These are phyloP conservation scores for Garcia nutans DNA, from an alignment of 345 rosid genomes.

Conservation along the genomic window DNA sequence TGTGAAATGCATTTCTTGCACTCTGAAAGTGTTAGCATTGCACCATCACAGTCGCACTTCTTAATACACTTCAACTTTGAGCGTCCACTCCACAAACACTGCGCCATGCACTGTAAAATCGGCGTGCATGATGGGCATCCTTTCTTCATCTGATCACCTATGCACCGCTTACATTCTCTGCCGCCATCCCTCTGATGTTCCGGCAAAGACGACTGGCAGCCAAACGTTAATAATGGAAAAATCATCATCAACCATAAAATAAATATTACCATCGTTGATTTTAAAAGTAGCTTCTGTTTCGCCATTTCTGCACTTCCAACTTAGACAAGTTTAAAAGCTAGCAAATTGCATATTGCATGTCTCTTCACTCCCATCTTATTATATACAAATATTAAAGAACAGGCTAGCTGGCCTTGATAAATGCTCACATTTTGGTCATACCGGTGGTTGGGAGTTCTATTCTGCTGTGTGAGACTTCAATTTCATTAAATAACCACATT, in stretches of 20 bases:
- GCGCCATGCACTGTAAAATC: conserved; percentile 66
- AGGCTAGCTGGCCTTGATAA: too few relatives aligned
- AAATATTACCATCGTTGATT: not conserved
- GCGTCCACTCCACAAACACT: conserved; percentile 73
- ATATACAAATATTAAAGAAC: too few relatives aligned
- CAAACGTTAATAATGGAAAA: conserved; percentile 11
- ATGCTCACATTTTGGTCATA: too few relatives aligned
- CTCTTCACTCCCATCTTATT: too few relatives aligned
- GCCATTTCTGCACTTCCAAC: not conserved
- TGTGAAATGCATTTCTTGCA: conserved; percentile 68
- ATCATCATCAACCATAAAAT: conserved; percentile 19
- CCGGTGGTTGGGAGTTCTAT: not conserved
- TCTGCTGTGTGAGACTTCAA: not conserved
- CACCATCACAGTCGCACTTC: conserved; percentile 51
- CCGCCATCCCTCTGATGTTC: not conserved
- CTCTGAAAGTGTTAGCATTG: conserved; percentile 45
- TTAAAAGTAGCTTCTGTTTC: conserved; percentile 1
- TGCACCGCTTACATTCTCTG: conserved; percentile 51
- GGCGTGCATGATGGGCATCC: conserved; percentile 29
- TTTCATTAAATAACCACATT: not conserved
- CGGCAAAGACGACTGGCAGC: conserved; percentile 5
- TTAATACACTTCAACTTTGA: conserved; percentile 39
- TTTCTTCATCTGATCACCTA: conserved; percentile 29
- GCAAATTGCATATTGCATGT: too few relatives aligned
- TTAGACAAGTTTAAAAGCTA: too few relatives aligned